These are phyloP conservation scores for Amanita pallidorosea DNA, from an alignment of 768 basidiomycete genomes.

Conservation along the genomic window DNA sequence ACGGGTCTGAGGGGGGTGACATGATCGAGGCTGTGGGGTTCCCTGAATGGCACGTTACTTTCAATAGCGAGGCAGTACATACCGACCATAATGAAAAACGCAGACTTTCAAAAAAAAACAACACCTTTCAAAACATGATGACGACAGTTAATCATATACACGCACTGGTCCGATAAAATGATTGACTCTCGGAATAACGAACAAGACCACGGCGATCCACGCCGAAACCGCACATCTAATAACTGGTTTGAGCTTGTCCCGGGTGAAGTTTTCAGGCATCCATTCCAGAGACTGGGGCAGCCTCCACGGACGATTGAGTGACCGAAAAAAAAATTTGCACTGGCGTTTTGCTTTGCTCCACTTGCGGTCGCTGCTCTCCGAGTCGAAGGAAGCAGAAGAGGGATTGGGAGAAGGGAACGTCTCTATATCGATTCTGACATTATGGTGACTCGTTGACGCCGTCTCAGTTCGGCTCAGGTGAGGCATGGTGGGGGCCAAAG, in stretches of 20 bases:
- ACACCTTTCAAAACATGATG: too few relatives aligned
- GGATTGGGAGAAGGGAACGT: too few relatives aligned
- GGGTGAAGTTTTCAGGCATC: conserved; percentile 47
- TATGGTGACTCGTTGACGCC: too few relatives aligned
- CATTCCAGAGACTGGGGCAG: conserved; percentile 26
- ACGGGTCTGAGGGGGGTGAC: conserved; percentile 59
- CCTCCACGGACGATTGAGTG: not conserved
- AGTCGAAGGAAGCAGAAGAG: too few relatives aligned
- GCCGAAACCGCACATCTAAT: conserved; percentile 52
- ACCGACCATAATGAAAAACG: conserved; percentile 59
- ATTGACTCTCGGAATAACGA: conserved; percentile 43
- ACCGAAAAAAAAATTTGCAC: too few relatives aligned
- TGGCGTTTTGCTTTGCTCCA: too few relatives aligned
- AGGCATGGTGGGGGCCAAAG: too few relatives aligned
- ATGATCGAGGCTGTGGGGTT: conserved; percentile 46
- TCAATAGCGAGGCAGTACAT: not conserved
- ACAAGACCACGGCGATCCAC: conserved; percentile 50
- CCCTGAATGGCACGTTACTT: not conserved
- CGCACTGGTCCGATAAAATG: conserved; percentile 46
- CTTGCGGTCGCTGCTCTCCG: too few relatives aligned
- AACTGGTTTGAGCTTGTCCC: conserved; percentile 51
- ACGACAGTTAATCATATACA: not conserved
- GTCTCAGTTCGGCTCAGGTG: too few relatives aligned
- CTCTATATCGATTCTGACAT: too few relatives aligned
- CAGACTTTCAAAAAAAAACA: conserved; percentile 17